Evolutionary conservation across 257 asterid genomes (phyloP).

Genomic region (Ilex aquifolium): DNA sequence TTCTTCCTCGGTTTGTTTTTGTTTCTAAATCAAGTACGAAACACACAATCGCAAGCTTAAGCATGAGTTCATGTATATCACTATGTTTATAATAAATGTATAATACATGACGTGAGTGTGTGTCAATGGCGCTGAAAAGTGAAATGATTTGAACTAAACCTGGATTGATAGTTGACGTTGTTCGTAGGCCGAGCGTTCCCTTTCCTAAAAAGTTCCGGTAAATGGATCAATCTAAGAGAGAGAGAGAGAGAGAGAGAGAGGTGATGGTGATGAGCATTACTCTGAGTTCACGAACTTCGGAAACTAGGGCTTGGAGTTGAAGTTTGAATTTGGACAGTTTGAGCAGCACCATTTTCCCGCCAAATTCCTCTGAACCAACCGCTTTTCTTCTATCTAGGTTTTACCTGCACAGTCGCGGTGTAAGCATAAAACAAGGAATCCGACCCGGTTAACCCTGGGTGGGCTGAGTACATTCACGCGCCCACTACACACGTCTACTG

Average conservation of each 20-base stretch:
- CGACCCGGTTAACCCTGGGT: no score
- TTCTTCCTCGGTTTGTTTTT: slow-evolving; percentile 32
- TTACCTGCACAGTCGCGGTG: no score
- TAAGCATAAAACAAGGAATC: no score
- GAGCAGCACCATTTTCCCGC: slow-evolving; percentile 41
- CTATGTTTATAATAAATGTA: no score
- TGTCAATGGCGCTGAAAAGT: not conserved
- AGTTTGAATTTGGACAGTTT: slow-evolving; percentile 39
- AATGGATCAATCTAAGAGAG: not conserved
- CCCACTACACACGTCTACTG: no score
- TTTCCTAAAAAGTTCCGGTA: slow-evolving; percentile 24
- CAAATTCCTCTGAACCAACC: not conserved
- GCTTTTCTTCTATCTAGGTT: not conserved
- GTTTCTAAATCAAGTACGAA: slow-evolving; percentile 20
- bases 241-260: not conserved
- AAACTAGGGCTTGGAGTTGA: slow-evolving; percentile 33
- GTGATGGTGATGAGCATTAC: slow-evolving; percentile 12
- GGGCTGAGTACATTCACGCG: no score
- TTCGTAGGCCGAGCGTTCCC: slow-evolving; percentile 25
- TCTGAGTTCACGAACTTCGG: slow-evolving; percentile 32
- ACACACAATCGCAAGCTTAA: not conserved
- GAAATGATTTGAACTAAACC: slow-evolving; percentile 19
- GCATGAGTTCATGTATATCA: not conserved
- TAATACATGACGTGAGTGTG: not conserved
- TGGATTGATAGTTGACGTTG: slow-evolving; percentile 22